phyloP scores from a whole-genome alignment of 2,329 filamentous ascomycete species.

The Nemania sp. region DNA sequence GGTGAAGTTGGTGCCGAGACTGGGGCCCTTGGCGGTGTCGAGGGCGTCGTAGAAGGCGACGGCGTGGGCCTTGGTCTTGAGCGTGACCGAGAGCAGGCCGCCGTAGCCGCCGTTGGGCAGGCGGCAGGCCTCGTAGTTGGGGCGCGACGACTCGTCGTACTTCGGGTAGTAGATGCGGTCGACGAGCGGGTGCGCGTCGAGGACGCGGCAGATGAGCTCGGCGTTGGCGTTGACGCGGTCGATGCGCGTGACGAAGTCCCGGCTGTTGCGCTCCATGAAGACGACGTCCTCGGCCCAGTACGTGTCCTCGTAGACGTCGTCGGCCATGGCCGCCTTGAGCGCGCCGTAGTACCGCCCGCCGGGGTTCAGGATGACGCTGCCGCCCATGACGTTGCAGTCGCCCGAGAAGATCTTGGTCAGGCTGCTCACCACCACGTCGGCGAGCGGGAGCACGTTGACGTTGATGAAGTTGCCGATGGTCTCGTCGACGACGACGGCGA shows the following conservation, averaged over 20 bases:
- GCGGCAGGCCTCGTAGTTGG: slow-evolving; percentile 78
- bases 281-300: slow-evolving; percentile 94
- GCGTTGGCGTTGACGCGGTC: slow-evolving; percentile 84
- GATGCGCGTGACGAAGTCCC: slow-evolving; percentile 84
- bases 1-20: slow-evolving; percentile 95
- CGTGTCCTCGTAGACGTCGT: slow-evolving; percentile 76
- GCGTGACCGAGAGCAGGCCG: slow-evolving; percentile 83
- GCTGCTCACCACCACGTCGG: slow-evolving; percentile 91
- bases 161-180: slow-evolving; percentile 89
- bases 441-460: slow-evolving; percentile 85
- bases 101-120: slow-evolving; percentile 82
- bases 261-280: slow-evolving; percentile 94
- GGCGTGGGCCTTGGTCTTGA: slow-evolving; percentile 71
- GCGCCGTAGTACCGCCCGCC: slow-evolving; percentile 69
- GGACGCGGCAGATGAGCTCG: slow-evolving; percentile 76
- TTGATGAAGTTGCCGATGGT: slow-evolving; percentile 97
- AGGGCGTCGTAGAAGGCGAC: slow-evolving; percentile 83
- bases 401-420: slow-evolving; percentile 97
- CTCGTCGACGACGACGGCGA: slow-evolving; percentile 91
- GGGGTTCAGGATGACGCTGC: slow-evolving; percentile 68
- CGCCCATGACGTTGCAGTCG: slow-evolving; percentile 98
- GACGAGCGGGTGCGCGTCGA: slow-evolving; percentile 65
- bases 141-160: slow-evolving; percentile 68
- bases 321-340: slow-evolving; percentile 68
- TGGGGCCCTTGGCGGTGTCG: slow-evolving; percentile 90